These are phyloP conservation scores for Cochlearia excelsa DNA, from an alignment of 345 rosid genomes.

Conservation along the genomic window DNA sequence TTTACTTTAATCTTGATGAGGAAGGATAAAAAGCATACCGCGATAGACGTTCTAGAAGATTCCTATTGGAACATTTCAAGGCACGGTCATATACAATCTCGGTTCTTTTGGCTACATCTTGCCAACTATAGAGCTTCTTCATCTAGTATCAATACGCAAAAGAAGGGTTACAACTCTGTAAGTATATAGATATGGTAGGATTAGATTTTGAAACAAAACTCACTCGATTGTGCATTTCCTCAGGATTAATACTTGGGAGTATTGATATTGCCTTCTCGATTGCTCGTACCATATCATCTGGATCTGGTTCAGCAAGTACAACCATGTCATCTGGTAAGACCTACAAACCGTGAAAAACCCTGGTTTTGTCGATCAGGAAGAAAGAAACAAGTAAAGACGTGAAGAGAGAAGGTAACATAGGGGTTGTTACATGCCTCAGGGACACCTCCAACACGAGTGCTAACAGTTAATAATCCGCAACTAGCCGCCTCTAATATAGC, in stretches of 20 bases:
- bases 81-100: slow-evolving; percentile 86
- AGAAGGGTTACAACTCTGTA: not conserved
- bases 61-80: slow-evolving; percentile 60
- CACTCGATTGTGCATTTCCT: slow-evolving; percentile 82
- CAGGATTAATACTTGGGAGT: slow-evolving; percentile 81
- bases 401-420: not conserved
- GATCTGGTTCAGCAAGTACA: slow-evolving; percentile 96
- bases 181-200: not conserved
- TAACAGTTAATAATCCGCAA: slow-evolving; percentile 89
- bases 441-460: slow-evolving; percentile 96
- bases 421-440: slow-evolving; percentile 66
- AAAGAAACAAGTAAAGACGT: not conserved
- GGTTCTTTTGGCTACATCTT: slow-evolving; percentile 90
- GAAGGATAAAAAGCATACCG: slow-evolving; percentile 46
- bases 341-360: slow-evolving; percentile 35
- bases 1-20: slow-evolving; percentile 8
- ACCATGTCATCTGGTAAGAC: slow-evolving; percentile 97
- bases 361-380: not conserved
- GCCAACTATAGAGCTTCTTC: slow-evolving; percentile 92
- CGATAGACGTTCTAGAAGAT: slow-evolving; percentile 55
- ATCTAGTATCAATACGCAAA: slow-evolving; percentile 32
- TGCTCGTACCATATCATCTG: slow-evolving; percentile 83
- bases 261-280: slow-evolving; percentile 69
- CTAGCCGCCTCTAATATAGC: slow-evolving; percentile 98
- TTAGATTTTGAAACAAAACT: slow-evolving; percentile 25